Base-by-base conservation (phyloP, 768 basidiomycete genomes). In the Tulasnella calospora region DNA sequence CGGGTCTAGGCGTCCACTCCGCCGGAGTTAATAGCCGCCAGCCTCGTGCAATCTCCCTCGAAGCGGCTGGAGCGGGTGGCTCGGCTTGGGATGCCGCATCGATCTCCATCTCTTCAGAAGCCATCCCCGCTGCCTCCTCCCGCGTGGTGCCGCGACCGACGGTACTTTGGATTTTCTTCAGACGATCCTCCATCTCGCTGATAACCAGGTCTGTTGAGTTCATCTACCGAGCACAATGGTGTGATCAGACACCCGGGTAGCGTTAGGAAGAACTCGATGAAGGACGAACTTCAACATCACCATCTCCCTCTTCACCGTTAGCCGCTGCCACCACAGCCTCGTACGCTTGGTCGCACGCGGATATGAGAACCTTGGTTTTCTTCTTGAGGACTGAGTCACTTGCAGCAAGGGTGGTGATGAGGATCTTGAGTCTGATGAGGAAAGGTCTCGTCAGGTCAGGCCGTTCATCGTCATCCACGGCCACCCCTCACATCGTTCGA, bases 311-410 rank as follows among this genome's bases (percentile, higher is more conserved):
- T 33, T 15, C 15, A 38, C 10, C 69, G 19, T 38, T 33, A 70
- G 38, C 69, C 13, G 30, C 33, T 2, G 41, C 40, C 38, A 9
- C 38, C 9, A 38, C 38, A 17, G 73, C 41, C 33, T 55, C 41
- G 15, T 17, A 27, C 19, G 30, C 19, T 44, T 41, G 46, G 13
- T 74, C 73, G 51, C 35, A 38, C 19, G 51, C 73, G 17, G 30
- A 23, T 35, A 74, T 15, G 73, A 74, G 73, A 8, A 74, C 17
- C 46, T 77, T 47, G 67, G 67, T 27, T 51, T 77, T 77, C 40
- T n/a, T 35, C 33, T 41, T 47, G 4, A 77, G 67, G 3, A 15
- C n/a, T 38, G 76, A 27, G n/a, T 77, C 67, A 21, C 47, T 71
- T n/a, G 70, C 36, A n/a, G 69, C 41, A 13, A 77, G 30, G 8